A percentile compares a stretch with the other conserved stretches of the same genome.
These are phyloP conservation scores for Myrmaecium sp. DNA, from an alignment of 2,329 filamentous ascomycete genomes.

Conservation along the genomic window DNA sequence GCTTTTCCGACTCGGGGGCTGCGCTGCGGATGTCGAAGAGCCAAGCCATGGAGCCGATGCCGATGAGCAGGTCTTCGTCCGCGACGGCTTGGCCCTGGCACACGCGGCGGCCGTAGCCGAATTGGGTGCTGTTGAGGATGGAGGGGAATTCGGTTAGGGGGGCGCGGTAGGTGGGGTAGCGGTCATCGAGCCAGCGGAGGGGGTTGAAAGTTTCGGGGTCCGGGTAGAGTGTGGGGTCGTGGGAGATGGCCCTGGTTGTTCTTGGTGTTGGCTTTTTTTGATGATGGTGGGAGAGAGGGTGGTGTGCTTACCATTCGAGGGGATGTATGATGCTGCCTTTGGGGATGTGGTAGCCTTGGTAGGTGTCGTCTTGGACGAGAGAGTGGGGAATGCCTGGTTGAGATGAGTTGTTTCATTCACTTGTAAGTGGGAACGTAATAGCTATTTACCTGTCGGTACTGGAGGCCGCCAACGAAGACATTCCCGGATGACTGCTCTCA, in stretches of 20 bases:
- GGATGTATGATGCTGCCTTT: slow-evolving; percentile 32
- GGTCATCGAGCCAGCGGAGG: slow-evolving; percentile 34
- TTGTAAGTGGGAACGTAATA: background rate
- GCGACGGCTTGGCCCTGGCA: slow-evolving; percentile 27
- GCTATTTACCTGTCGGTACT: slow-evolving; percentile 21
- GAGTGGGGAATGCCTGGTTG: slow-evolving; percentile 34
- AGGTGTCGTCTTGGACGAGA: slow-evolving; percentile 37
- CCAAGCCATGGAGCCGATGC: slow-evolving; percentile 29
- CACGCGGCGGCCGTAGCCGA: slow-evolving; percentile 36
- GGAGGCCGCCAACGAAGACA: slow-evolving; percentile 28
- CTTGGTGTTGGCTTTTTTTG: slow-evolving; percentile 5
- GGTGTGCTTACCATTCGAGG: slow-evolving; percentile 22
- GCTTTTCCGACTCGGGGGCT: background rate
- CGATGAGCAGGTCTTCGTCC: slow-evolving; percentile 24
- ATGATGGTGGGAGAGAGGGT: background rate
- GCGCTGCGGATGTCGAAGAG: slow-evolving; percentile 21
- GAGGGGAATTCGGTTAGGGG: slow-evolving; percentile 34
- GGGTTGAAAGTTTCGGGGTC: slow-evolving; percentile 35
- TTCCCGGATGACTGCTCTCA: slow-evolving; percentile 22
- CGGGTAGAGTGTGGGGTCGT: slow-evolving; percentile 34
- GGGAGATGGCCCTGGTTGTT: slow-evolving; percentile 30
- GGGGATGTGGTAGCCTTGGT: slow-evolving; percentile 39
- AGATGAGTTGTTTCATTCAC: slow-evolving; percentile 2
- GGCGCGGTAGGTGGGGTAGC: slow-evolving; percentile 35
- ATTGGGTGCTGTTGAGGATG: slow-evolving; percentile 35